Evolutionary conservation across 192 early-diverging fungal species (phyloP).

Genomic region (Podila horticola): DNA sequence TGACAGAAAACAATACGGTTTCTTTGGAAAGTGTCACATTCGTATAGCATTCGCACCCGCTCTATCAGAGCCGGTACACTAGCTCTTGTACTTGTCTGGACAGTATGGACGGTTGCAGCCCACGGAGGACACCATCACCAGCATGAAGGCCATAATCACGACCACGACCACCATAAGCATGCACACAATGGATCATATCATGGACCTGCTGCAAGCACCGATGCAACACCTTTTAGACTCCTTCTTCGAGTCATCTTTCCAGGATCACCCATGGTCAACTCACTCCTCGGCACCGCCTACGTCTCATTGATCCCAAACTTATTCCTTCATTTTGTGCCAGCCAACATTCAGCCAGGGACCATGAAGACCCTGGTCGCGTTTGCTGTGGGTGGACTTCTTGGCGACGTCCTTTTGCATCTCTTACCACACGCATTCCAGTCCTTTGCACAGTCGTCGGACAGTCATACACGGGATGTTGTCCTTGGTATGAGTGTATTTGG

Average conservation of each 20-base stretch:
- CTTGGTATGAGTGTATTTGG: slow-evolving; percentile 80
- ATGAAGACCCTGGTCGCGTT: slow-evolving; percentile 83
- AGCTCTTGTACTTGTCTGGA: no score
- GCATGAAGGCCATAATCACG: no score
- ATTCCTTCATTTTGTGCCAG: slow-evolving; percentile 81
- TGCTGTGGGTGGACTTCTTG: slow-evolving; percentile 85
- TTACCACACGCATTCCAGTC: slow-evolving; percentile 77
- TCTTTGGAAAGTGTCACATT: no score
- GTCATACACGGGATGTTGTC: slow-evolving; percentile 67
- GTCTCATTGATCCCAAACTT: slow-evolving; percentile 87
- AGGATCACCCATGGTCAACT: slow-evolving; percentile 66
- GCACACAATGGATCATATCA: no score
- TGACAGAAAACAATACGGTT: no score
- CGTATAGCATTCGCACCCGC: no score
- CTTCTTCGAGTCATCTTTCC: slow-evolving; percentile 65
- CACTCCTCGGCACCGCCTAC: slow-evolving; percentile 79
- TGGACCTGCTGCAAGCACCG: no score
- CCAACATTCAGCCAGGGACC: slow-evolving; percentile 62
- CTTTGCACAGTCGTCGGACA: slow-evolving; percentile 52
- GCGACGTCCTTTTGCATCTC: slow-evolving; percentile 88
- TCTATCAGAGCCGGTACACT: no score
- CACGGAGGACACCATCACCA: no score
- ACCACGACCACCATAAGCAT: no score
- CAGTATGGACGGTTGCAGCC: no score
- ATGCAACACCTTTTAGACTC: background rate